phyloP scores from a whole-genome alignment of 768 basidiomycete genomes.

The Gloeostereum incarnatum region DNA sequence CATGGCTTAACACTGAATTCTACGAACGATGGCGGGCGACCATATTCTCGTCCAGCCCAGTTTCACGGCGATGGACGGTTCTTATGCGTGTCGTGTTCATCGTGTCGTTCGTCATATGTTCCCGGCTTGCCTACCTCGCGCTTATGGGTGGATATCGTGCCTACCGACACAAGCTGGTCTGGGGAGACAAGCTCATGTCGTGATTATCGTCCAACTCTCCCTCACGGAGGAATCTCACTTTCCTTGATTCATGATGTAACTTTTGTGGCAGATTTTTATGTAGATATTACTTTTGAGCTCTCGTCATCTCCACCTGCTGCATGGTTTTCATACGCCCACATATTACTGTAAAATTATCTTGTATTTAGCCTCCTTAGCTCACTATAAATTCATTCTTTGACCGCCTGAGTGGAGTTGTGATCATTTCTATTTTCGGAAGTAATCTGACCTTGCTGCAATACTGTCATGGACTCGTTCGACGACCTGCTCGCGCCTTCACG shows the following conservation, averaged over 20 bases:
- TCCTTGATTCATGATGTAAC: too few species aligned
- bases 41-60: slow-evolving; percentile 66
- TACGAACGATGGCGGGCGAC: slow-evolving; percentile 67
- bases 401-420: too few species aligned
- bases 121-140: slow-evolving; percentile 52
- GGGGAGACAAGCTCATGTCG: slow-evolving; percentile 74
- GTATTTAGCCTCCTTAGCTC: too few species aligned
- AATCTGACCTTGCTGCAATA: too few species aligned
- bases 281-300: too few species aligned
- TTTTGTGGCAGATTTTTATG: too few species aligned
- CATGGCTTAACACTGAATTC: slow-evolving; percentile 74
- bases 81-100: slow-evolving; percentile 54
- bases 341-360: too few species aligned
- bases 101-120: slow-evolving; percentile 45
- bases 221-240: too few species aligned
- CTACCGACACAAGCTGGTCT: slow-evolving; percentile 65
- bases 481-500: slow-evolving; percentile 60
- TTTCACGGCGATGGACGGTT: slow-evolving; percentile 62
- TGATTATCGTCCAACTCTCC: slow-evolving; percentile 27
- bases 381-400: too few species aligned
- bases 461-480: slow-evolving; percentile 67
- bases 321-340: too few species aligned
- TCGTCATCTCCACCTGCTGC: too few species aligned
- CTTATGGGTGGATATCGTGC: slow-evolving; percentile 63
- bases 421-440: too few species aligned